Evolutionary conservation across 225 moss, liverwort and hornwort genomes (phyloP), one percentile per base, ranked within the genome.

Genomic region (Polytrichum commune): DNA sequence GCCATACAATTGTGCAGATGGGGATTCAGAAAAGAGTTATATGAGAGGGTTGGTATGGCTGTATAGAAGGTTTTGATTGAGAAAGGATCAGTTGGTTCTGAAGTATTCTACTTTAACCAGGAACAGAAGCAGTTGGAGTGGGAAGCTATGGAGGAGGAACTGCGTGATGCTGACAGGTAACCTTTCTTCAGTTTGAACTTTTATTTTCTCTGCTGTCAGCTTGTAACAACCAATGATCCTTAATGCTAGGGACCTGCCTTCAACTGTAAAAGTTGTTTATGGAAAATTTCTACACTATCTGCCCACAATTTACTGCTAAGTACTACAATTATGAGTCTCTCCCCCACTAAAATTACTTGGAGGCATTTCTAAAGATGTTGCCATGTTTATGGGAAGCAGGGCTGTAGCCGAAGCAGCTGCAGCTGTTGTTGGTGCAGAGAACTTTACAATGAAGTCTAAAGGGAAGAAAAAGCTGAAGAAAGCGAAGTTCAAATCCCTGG

Each of bases 71-170:
- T 46, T 46, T 46, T 46, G 53, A 24, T 65, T 19, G 28, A 10
- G 56, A 19, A 19, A 5, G 8, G 10, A 19, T 32, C 29, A 27
- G 23, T 56, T 72, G 68, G 54, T 68, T 65, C 72, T 85, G 71
- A 73, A 69, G 72, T 55, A n/a, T 1, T 79, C 5, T 33, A 55
- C 38, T 5, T 27, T 69, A 62, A 68, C 65, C 86, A 97, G 94
- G 97, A 97, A 73, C 97, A 97, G 74, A 90, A 85, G 81, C 93
- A 93, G 84, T 66, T 97, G 82, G 94, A 97, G 76, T 94, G 94
- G 94, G 94, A 97, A 79, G 92, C 94, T 16, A 90, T 94, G 89
- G 92, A 97, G 75, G 94, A 87, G 74, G 97, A 97, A 75, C 84
- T 97, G 93, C 87, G 90, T 23, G 93, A 97, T 72, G 93, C 93